Conservation (phyloP, 208 protist species). For the Willaertia magna region DNA sequence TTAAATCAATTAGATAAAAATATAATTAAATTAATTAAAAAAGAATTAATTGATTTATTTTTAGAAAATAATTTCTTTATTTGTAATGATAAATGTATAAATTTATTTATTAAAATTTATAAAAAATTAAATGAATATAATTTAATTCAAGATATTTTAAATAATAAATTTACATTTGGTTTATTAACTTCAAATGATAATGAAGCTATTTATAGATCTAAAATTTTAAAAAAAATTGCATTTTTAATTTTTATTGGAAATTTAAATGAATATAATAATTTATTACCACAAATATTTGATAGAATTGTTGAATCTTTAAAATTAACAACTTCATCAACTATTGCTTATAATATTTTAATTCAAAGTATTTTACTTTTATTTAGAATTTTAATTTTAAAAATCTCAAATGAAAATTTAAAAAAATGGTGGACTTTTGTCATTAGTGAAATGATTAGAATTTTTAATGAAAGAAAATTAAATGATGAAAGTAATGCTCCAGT, state of each 20-base stretch:
- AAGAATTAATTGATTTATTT: background rate
- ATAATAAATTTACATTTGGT: background rate
- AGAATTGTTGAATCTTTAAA: conserved; percentile 5
- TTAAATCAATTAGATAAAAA: background rate
- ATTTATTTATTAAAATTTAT: background rate
- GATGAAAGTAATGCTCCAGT: background rate
- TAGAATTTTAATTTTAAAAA: background rate
- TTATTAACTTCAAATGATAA: background rate
- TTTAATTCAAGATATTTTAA: background rate
- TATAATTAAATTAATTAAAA: background rate
- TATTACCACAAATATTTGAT: background rate
- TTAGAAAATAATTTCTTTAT: background rate
- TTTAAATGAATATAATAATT: background rate
- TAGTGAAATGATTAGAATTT: background rate
- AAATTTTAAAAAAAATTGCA: background rate
- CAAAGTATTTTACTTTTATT: background rate
- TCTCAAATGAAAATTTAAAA: background rate
- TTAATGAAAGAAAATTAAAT: background rate
- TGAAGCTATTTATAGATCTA: background rate
- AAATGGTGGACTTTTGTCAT: background rate
- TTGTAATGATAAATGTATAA: background rate
- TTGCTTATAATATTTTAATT: background rate
- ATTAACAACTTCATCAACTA: background rate
- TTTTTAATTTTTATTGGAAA: background rate
- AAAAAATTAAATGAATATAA: background rate